These are phyloP conservation scores for Arctium lappa DNA, from an alignment of 129 eudicot species.

Conservation along the genomic window DNA sequence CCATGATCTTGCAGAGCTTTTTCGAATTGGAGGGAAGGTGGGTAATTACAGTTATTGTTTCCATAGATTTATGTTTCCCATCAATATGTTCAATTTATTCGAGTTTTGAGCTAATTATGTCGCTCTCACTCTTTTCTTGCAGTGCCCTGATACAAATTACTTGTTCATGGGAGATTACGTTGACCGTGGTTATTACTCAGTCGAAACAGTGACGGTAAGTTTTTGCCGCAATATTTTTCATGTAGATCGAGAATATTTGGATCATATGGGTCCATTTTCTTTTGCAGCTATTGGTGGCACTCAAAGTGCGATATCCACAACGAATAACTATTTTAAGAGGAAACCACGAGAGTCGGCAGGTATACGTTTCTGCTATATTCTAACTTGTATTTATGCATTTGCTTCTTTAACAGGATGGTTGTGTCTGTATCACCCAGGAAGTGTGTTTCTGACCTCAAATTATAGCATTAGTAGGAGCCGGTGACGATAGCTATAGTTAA, in stretches of 20 bases:
- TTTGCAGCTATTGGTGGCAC: constrained; percentile 70
- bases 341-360: constrained; percentile 85
- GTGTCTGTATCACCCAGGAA: constrained; percentile 5
- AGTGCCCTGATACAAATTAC: constrained; percentile 47
- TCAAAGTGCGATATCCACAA: constrained; percentile 72
- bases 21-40: constrained; percentile 79
- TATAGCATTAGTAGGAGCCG: constrained; percentile 1
- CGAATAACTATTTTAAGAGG: constrained; percentile 73
- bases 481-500: neutral
- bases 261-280: neutral
- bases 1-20: constrained; percentile 81
- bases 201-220: constrained; percentile 74
- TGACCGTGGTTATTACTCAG: constrained; percentile 78
- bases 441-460: constrained; percentile 2
- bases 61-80: neutral
- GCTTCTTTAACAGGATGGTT: constrained; percentile 2
- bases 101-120: neutral
- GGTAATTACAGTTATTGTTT: neutral
- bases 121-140: constrained; percentile 1
- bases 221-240: neutral
- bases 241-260: neutral
- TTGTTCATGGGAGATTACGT: constrained; percentile 82
- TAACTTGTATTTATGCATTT: neutral
- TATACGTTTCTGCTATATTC: constrained; percentile 1
- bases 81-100: too few species aligned